Base-by-base conservation (phyloP, 345 rosid genomes). In the Salix dunnii region DNA sequence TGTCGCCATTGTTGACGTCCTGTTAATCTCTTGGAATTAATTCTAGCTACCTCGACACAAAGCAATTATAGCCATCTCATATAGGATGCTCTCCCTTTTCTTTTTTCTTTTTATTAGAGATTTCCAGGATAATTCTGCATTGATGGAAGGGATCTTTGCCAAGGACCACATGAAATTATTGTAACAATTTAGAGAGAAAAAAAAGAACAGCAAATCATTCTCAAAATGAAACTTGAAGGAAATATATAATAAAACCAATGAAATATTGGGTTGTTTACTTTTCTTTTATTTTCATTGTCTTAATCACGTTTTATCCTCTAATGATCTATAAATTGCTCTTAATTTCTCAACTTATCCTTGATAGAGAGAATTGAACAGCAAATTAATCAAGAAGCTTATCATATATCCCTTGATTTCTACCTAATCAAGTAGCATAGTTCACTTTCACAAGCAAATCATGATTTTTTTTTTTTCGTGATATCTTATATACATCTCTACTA, bases 1-100 rank as follows among this genome's bases (percentile, higher is more conserved):
- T 81, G 64, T 70, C 82, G 84, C 82, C 89, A 86, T 12, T 77
- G 82, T 77, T 79, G 77, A 80, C 84, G 82, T 84, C 51, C 14
- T 20, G n/a, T 53, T 38, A 0, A 10, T 40, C 3, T 17, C 14
- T 13, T 0, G 49, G 49, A 43, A 43, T 12, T 12, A 43, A 46
- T 46, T 16, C 49, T 46, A 46, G 17, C 49, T 46, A 43, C 13
- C 17, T 46, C 4, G 18, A 4, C 17, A 3, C 17, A 3, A 46
- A 46, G 49, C 14, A 14, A 46, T 46, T 46, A 14, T 14, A 46
- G 17, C 49, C 17, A 2, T 43, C 49, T 43, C 48, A 43, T 43
- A 13, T 14, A 43, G 13, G 17, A 13, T 43, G 49, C 49, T 16
- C 49, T 46, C 49, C 17, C 2, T 13, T 3, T 13, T 13, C 0